phyloP scores from a whole-genome alignment of 305 asterid genomes.

The Solanum aculeatissimum region DNA sequence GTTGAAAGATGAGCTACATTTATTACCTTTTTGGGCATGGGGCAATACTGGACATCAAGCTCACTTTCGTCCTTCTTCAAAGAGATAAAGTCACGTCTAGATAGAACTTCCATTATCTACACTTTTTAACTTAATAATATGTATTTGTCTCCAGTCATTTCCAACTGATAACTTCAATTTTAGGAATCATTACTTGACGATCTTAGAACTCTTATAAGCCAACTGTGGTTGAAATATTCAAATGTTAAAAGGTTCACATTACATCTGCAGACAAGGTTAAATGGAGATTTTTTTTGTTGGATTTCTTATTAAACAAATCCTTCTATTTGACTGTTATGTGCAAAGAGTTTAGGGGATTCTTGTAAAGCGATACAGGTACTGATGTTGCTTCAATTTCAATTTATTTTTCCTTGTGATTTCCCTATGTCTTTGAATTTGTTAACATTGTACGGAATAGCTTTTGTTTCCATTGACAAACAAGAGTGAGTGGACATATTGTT shows the following conservation, averaged over 20 bases:
- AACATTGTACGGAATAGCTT: not conserved
- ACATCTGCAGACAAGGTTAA: not conserved
- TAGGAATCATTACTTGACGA: not conserved
- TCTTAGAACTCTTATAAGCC: not conserved
- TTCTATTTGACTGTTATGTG: not conserved
- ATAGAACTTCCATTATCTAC: not conserved
- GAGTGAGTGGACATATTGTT: not conserved
- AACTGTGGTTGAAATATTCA: not conserved
- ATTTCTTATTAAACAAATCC: not conserved
- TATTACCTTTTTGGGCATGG: not conserved
- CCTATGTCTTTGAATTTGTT: not conserved
- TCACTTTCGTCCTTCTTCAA: not conserved
- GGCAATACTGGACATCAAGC: not conserved
- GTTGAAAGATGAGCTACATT: not conserved
- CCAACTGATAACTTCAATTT: not conserved
- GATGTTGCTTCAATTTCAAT: not conserved
- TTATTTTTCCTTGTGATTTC: not conserved
- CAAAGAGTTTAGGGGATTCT: not conserved
- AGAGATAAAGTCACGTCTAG: not conserved
- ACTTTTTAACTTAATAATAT: not conserved
- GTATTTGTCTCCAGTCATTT: not conserved
- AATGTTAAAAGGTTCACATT: not conserved
- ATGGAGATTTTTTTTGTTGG: not conserved
- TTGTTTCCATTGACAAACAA: not conserved
- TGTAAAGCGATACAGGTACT: not conserved